These are phyloP conservation scores for Astrothelium macrocarpum DNA, from an alignment of 495 filamentous ascomycete genomes.

Conservation along the genomic window DNA sequence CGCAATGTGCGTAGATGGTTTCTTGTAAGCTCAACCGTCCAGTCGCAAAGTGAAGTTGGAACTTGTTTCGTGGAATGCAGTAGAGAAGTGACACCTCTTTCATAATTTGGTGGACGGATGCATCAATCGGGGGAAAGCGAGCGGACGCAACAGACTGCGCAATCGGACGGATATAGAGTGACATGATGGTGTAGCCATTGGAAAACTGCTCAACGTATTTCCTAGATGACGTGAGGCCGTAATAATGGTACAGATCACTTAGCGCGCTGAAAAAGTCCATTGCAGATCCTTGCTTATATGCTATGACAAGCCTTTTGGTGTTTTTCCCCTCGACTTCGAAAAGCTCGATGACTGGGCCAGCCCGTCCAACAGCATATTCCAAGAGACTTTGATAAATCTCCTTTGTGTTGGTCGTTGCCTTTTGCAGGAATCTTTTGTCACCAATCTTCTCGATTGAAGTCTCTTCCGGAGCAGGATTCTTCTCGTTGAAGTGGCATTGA, in stretches of 20 bases:
- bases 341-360: constrained; percentile 93
- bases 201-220: constrained; percentile 99
- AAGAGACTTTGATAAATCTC: constrained; percentile 90
- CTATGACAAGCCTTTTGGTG: constrained; percentile 89
- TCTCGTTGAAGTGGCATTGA: constrained; percentile 80
- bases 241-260: constrained; percentile 96
- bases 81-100: constrained; percentile 95
- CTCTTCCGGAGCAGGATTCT: constrained; percentile 59
- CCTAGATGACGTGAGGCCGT: constrained; percentile 87
- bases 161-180: constrained; percentile 75
- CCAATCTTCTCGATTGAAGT: constrained; percentile 84
- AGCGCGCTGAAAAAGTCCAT: constrained; percentile 90
- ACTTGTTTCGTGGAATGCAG: constrained; percentile 94
- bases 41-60: constrained; percentile 79
- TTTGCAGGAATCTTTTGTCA: constrained; percentile 88
- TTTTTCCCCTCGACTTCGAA: constrained; percentile 85
- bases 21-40: constrained; percentile 89
- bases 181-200: constrained; percentile 94
- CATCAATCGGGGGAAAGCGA: constrained; percentile 70
- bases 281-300: constrained; percentile 85
- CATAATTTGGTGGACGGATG: constrained; percentile 96
- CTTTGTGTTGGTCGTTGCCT: constrained; percentile 92
- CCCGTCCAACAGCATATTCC: constrained; percentile 66
- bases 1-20: constrained; percentile 92
- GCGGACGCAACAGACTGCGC: constrained; percentile 40